phyloP scores from a whole-genome alignment of 352 stramenopile species.

The Phytophthora boehmeriae region DNA sequence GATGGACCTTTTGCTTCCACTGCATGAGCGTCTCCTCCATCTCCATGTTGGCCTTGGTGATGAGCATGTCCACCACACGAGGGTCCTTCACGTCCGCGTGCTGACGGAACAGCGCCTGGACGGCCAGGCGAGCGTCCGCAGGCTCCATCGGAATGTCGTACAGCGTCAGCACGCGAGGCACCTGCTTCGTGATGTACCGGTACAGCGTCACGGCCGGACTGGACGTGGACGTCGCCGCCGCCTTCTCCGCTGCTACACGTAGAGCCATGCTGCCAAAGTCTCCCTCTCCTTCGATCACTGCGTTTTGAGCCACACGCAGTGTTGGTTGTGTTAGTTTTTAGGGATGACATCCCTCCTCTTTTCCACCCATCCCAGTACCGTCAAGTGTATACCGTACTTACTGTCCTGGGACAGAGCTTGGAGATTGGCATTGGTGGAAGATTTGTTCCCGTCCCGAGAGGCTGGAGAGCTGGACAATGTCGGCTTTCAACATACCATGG shows the following conservation, averaged over 20 bases:
- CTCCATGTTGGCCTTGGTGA: slow-evolving; percentile 98
- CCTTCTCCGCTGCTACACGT: slow-evolving; percentile 77
- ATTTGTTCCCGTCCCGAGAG: no score
- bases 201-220: slow-evolving; percentile 87
- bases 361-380: no score
- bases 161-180: slow-evolving; percentile 96
- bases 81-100: slow-evolving; percentile 95
- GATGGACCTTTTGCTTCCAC: slow-evolving; percentile 98
- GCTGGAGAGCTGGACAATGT: no score
- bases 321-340: no score
- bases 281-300: not conserved
- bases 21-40: slow-evolving; percentile 97
- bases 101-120: slow-evolving; percentile 95
- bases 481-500: no score
- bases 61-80: slow-evolving; percentile 94
- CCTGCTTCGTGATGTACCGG: slow-evolving; percentile 90
- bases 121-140: slow-evolving; percentile 80
- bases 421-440: no score
- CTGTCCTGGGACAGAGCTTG: no score
- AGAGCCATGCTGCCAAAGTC: slow-evolving; percentile 62
- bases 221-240: slow-evolving; percentile 43
- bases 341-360: no score
- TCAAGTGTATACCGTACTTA: not conserved
- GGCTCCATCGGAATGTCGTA: slow-evolving; percentile 98
- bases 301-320: slow-evolving; percentile 3